Evolutionary conservation across 108 stramenopile genomes (phyloP).

Genomic region (Fistulifera solaris): DNA sequence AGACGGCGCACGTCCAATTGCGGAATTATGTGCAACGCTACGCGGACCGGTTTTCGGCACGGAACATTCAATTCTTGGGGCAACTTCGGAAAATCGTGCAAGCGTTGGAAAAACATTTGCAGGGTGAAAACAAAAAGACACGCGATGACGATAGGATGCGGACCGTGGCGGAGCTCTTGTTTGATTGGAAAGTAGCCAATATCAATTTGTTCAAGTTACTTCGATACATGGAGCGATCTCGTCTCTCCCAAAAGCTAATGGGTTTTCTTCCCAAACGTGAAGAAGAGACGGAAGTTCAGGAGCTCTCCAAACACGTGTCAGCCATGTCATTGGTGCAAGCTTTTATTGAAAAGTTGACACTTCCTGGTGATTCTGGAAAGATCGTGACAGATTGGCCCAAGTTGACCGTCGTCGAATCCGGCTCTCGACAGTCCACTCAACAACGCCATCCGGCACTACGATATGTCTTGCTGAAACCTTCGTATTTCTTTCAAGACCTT

Average conservation of each 20-base stretch:
- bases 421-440: not conserved
- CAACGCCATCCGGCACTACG: constrained; percentile 13
- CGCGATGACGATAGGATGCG: constrained; percentile 8
- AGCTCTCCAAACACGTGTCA: constrained; percentile 68
- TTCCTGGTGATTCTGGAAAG: constrained; percentile 51
- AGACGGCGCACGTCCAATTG: constrained; percentile 50
- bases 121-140: constrained; percentile 3
- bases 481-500: constrained; percentile 61
- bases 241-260: constrained; percentile 80
- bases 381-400: constrained; percentile 51
- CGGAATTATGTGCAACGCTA: constrained; percentile 41
- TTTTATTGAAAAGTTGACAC: constrained; percentile 53
- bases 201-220: constrained; percentile 89
- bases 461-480: constrained; percentile 86
- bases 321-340: constrained; percentile 72
- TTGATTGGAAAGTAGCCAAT: constrained; percentile 73
- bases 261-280: constrained; percentile 43
- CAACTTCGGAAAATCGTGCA: constrained; percentile 65
- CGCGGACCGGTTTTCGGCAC: constrained; percentile 43
- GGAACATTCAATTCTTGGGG: constrained; percentile 73
- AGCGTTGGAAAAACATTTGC: constrained; percentile 31
- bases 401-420: too few species aligned
- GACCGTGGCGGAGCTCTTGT: constrained; percentile 51
- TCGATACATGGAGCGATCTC: constrained; percentile 73
- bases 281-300: constrained; percentile 4